Percentiles rank a stretch among this genome's conserved stretches.
Evolutionary conservation across 441 rosid genomes (phyloP).

Genomic region (Gossypium schwendimanii): DNA sequence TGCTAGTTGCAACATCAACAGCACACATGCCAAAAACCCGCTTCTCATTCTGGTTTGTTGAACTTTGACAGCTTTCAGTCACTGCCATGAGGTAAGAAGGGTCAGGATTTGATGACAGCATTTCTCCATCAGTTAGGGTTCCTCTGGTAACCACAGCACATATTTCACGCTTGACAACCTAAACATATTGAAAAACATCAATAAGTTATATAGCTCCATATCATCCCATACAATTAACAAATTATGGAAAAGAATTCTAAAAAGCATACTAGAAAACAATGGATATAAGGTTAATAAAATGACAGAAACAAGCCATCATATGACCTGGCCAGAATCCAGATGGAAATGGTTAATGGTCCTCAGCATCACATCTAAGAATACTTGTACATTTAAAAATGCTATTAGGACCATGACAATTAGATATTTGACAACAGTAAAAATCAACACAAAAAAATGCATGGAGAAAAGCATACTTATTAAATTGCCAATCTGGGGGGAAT

Average conservation of each 20-base stretch:
- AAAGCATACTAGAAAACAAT: background rate
- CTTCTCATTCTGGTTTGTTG: slow-evolving; percentile 31
- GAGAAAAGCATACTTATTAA: background rate
- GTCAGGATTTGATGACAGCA: slow-evolving; percentile 78
- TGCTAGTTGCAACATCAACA: slow-evolving; percentile 86
- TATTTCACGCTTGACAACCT: slow-evolving; percentile 98
- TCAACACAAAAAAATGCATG: slow-evolving; percentile 9
- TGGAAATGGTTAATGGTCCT: background rate
- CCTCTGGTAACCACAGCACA: slow-evolving; percentile 96
- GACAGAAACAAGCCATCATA: background rate
- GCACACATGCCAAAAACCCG: slow-evolving; percentile 69
- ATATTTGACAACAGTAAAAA: background rate
- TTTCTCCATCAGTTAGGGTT: slow-evolving; percentile 87
- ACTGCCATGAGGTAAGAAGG: slow-evolving; percentile 85
- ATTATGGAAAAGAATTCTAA: background rate
- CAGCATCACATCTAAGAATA: background rate
- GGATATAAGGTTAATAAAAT: background rate
- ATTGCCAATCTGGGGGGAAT: background rate
- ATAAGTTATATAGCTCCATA: slow-evolving; percentile 11
- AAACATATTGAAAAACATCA: slow-evolving; percentile 28
- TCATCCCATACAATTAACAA: background rate
- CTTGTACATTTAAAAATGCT: background rate
- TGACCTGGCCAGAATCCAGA: background rate
- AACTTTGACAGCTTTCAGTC: slow-evolving; percentile 49
- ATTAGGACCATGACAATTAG: background rate